These are phyloP conservation scores for Cryptosporidium felis DNA, from an alignment of 169 alveolate genomes.

Conservation along the genomic window DNA sequence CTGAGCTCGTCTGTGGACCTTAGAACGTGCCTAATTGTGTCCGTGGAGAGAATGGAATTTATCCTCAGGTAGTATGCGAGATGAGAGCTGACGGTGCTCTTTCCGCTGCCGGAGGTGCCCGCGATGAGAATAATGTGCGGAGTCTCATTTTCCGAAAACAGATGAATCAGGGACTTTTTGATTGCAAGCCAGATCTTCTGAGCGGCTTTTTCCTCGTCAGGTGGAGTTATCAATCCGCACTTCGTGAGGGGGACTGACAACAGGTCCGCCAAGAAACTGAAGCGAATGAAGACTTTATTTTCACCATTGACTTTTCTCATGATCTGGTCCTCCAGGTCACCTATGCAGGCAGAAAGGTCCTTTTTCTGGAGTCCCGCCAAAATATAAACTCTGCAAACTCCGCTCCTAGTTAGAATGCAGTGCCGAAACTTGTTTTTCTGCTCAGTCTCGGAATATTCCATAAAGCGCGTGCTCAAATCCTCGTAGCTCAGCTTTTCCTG, in stretches of 20 bases:
- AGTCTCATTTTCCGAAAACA: conserved; percentile 62
- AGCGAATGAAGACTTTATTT: neutral
- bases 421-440: too few relatives aligned
- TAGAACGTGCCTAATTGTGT: conserved; percentile 82
- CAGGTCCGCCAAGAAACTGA: neutral
- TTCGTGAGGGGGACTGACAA: neutral
- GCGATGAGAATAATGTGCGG: conserved; percentile 80
- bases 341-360: conserved; percentile 9
- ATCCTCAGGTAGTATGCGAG: conserved; percentile 81
- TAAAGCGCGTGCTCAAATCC: too few relatives aligned
- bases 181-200: neutral
- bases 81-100: conserved; percentile 81
- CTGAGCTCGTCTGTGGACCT: conserved; percentile 56
- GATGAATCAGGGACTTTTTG: neutral
- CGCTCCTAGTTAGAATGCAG: conserved; percentile 1
- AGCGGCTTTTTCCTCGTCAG: neutral
- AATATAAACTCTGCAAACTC: conserved; percentile 19
- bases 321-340: neutral
- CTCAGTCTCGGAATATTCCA: too few relatives aligned
- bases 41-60: conserved; percentile 81
- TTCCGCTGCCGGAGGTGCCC: conserved; percentile 88
- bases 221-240: neutral
- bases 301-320: neutral
- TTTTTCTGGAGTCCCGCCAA: conserved; percentile 8
- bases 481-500: too few relatives aligned